Evolutionary conservation across 2,329 filamentous ascomycete species (phyloP).

Genomic region (Colletotrichum cordylinicola): DNA sequence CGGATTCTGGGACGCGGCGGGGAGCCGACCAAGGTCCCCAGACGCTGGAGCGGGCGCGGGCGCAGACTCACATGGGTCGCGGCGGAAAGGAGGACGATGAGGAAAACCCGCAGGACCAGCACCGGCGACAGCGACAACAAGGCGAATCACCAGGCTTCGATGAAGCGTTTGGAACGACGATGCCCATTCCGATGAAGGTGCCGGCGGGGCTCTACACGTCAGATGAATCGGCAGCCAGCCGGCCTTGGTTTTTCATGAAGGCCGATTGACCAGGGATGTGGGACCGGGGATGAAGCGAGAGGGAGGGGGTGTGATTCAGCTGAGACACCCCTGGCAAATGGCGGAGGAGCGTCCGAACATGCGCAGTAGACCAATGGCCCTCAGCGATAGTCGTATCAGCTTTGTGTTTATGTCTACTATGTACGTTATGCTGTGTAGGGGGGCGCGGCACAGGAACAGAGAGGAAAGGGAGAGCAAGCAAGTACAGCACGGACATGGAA

Average conservation of each 20-base stretch:
- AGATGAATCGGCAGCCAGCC: conserved; percentile 27
- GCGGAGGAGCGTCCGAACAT: not conserved
- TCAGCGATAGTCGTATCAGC: not conserved
- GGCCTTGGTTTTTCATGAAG: conserved; percentile 48
- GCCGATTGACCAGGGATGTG: conserved; percentile 6
- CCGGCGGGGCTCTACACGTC: conserved; percentile 58
- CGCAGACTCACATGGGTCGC: conserved; percentile 14
- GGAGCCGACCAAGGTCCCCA: conserved; percentile 23
- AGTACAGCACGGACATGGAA: conserved; percentile 6
- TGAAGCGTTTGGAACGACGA: conserved; percentile 27
- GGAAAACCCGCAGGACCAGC: conserved; percentile 13
- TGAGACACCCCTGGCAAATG: not conserved
- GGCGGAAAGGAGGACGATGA: conserved; percentile 20
- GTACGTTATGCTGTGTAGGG: not conserved
- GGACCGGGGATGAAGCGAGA: not conserved
- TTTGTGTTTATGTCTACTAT: not conserved
- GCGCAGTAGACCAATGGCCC: not conserved
- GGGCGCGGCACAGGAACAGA: not conserved
- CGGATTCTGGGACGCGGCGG: conserved; percentile 8
- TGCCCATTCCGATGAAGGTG: conserved; percentile 70
- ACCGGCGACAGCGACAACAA: not conserved
- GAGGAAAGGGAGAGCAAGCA: not conserved
- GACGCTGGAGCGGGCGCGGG: conserved; percentile 11
- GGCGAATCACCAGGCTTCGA: conserved; percentile 4
- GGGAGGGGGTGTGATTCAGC: conserved; percentile 3